Percentiles rank a stretch among this genome's conserved stretches.
Conservation (phyloP, 768 basidiomycete species). For the Hydnomerulius pinastri region DNA sequence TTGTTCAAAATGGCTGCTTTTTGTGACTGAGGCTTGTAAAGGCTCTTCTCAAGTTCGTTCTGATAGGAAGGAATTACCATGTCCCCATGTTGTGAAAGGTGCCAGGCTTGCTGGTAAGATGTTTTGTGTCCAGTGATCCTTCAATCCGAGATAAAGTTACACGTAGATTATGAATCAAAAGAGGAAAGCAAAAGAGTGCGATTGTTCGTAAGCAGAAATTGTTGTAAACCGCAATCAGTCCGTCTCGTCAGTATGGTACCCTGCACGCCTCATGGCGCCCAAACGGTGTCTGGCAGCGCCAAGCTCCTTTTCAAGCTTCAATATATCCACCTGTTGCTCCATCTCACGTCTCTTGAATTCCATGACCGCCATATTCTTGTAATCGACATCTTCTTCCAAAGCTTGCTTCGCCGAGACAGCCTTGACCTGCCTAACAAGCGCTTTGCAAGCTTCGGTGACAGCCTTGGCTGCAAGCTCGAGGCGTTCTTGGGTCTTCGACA, state of each 20-base stretch:
- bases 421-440: conserved; percentile 95
- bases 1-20: too few relatives aligned
- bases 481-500: conserved; percentile 98
- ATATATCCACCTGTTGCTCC: conserved; percentile 99
- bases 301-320: conserved; percentile 94
- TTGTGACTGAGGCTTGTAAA: too few relatives aligned
- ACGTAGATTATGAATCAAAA: conserved; percentile 21
- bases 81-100: too few relatives aligned
- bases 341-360: conserved; percentile 98
- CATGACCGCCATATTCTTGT: conserved; percentile 88
- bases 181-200: conserved; percentile 15
- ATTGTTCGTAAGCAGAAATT: background rate
- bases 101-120: background rate
- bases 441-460: conserved; percentile 96
- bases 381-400: conserved; percentile 78
- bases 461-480: conserved; percentile 97
- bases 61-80: too few relatives aligned
- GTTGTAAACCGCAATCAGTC: conserved; percentile 41
- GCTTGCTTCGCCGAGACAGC: conserved; percentile 84
- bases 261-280: conserved; percentile 85
- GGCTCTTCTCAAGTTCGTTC: too few relatives aligned
- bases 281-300: conserved; percentile 81
- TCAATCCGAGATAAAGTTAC: conserved; percentile 21
- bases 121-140: background rate
- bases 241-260: conserved; percentile 86